Conservation (phyloP, 805 yeast genomes). For the Debaryomyces hansenii region DNA sequence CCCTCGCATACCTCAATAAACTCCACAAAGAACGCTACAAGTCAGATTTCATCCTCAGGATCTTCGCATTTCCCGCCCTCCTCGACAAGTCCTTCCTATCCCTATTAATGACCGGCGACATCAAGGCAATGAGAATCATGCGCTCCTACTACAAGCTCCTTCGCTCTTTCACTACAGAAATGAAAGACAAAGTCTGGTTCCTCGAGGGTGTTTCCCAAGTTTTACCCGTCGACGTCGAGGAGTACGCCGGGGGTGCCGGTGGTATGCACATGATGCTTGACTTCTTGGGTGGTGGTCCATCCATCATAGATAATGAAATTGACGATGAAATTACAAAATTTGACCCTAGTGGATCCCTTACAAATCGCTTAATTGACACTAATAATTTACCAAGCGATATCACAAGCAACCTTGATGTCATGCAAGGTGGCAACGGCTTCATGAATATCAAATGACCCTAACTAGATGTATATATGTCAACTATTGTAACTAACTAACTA, state of each 20-base stretch:
- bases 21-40: slow-evolving; percentile 78
- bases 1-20: slow-evolving; percentile 82
- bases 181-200: slow-evolving; percentile 91
- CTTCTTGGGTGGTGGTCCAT: slow-evolving; percentile 69
- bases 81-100: slow-evolving; percentile 79
- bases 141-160: slow-evolving; percentile 81
- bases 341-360: slow-evolving; percentile 45
- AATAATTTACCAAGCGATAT: slow-evolving; percentile 58
- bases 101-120: slow-evolving; percentile 78
- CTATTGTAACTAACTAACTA: background rate
- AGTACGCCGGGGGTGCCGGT: slow-evolving; percentile 81
- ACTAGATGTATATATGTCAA: background rate
- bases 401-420: slow-evolving; percentile 49
- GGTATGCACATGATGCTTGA: slow-evolving; percentile 93
- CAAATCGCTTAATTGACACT: slow-evolving; percentile 51
- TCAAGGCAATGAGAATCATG: slow-evolving; percentile 88
- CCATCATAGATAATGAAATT: slow-evolving; percentile 37
- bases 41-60: slow-evolving; percentile 80
- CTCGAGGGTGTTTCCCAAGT: slow-evolving; percentile 88
- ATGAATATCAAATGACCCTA: slow-evolving; percentile 30
- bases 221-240: slow-evolving; percentile 88
- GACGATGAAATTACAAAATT: slow-evolving; percentile 41
- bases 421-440: slow-evolving; percentile 47
- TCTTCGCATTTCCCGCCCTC: slow-evolving; percentile 91
- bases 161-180: slow-evolving; percentile 78